Evolutionary conservation across 2,329 filamentous ascomycete species (phyloP).

Genomic region (Tolypocladium ovalisporum): DNA sequence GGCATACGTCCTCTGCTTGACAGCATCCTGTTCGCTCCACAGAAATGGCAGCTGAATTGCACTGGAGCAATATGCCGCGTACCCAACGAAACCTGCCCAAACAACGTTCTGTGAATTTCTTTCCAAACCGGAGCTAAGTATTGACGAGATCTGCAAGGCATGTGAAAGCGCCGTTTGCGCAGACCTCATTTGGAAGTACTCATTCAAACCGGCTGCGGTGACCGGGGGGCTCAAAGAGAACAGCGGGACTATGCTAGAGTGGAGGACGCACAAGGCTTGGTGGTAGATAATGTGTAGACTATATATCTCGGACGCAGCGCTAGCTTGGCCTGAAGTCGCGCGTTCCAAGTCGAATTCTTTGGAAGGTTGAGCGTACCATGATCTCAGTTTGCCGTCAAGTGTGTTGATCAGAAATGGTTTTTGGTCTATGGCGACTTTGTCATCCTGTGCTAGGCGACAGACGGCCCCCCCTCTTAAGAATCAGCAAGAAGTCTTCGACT

Average conservation of each 20-base stretch:
- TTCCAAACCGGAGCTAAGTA: neutral
- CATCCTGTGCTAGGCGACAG: neutral
- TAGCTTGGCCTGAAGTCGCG: neutral
- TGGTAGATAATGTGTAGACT: neutral
- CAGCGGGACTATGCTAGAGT: neutral
- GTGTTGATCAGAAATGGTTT: neutral
- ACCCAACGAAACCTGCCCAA: neutral
- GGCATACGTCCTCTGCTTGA: neutral
- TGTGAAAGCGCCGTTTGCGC: neutral
- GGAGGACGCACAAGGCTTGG: neutral
- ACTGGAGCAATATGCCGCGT: neutral
- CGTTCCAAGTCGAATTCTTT: neutral
- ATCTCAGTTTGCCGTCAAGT: neutral
- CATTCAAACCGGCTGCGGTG: neutral
- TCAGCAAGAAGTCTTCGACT: neutral
- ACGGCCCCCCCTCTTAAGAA: neutral
- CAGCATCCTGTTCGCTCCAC: neutral
- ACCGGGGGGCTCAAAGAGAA: neutral
- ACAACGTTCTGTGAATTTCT: neutral
- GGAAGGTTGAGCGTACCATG: neutral
- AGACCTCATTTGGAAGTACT: neutral
- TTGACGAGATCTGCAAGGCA: neutral
- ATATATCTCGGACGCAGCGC: neutral
- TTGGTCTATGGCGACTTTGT: neutral
- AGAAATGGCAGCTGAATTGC: neutral